These are phyloP conservation scores for Fusarium sp. DNA, from an alignment of 2,329 filamentous ascomycete genomes.

Conservation along the genomic window DNA sequence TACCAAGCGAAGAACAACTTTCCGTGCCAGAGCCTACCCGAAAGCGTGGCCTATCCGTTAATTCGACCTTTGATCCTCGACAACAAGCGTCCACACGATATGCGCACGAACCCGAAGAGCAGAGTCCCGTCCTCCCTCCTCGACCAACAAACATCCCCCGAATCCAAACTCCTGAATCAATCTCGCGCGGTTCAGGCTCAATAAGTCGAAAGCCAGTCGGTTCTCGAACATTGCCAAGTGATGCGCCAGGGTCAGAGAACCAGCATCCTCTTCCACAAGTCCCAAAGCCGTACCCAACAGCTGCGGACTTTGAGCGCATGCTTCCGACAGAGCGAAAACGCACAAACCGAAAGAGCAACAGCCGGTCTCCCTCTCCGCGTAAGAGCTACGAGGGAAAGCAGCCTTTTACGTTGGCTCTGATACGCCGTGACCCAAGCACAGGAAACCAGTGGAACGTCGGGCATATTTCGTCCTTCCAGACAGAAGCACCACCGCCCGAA, in stretches of 20 bases:
- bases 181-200: background rate
- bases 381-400: conserved; percentile 51
- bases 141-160: conserved; percentile 23
- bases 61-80: conserved; percentile 34
- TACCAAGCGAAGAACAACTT: conserved; percentile 22
- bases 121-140: conserved; percentile 25
- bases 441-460: conserved; percentile 82
- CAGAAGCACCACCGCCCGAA: conserved; percentile 51
- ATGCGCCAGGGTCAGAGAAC: conserved; percentile 1
- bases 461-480: conserved; percentile 68
- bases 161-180: conserved; percentile 29
- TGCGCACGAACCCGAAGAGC: conserved; percentile 19
- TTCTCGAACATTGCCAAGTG: conserved; percentile 37
- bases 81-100: conserved; percentile 21
- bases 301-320: conserved; percentile 30
- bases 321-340: conserved; percentile 3
- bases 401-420: conserved; percentile 71
- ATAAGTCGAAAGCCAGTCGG: conserved; percentile 49
- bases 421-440: conserved; percentile 77
- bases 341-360: conserved; percentile 7
- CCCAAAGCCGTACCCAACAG: conserved; percentile 12
- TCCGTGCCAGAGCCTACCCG: conserved; percentile 19
- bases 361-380: conserved; percentile 54
- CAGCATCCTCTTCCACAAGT: conserved; percentile 26
- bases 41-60: conserved; percentile 38